Evolutionary conservation across 331 rosid species (phyloP), one percentile per base, ranked within the genome.

Genomic region (Malus hybrid): DNA sequence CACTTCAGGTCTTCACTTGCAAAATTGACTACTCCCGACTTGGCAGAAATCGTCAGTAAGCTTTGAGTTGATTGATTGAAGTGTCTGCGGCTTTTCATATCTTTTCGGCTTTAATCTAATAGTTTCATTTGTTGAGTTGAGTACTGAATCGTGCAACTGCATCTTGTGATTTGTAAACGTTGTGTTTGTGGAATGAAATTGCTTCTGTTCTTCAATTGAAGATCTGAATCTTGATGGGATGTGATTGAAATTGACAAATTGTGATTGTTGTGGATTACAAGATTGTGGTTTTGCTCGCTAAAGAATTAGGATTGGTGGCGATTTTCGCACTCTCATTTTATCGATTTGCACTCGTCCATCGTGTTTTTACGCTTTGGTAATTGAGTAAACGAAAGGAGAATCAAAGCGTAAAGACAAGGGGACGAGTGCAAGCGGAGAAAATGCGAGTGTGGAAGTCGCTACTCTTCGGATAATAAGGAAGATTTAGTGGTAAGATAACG

Each of bases 1-100:
- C 98, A 14, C 76, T 42, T 4, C 83, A 88, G 90, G 93, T 94
- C 84, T 94, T 87, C 80, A 85, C 96, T 63, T 94, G 98, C 75
- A 82, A 20, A 64, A 32, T 36, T 56, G 54, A 55, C 27, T 39
- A 59, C 64, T 20, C 14, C 13, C 65, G 75, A 10, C 60, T 55
- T 54, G 36, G 16, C 76, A 57, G 27, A 72, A 72, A 20, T 72
- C 62, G 6, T 70, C 50, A 71, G 50, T 5, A 2, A 27, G 34
- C 34, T 27, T 62, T 71, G 33, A 11, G 19, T 32, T 1, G 20
- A 14, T 22, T 62, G 14, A 62, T 39, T 39, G 46, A 39, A 39
- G 46, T 24, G 65, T 62, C n/a, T 1, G 66, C 19, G 16, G 19
- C 33, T 62, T 62, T 62, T 28, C 22, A 48, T 7, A 13, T 1